A percentile compares a stretch with the other conserved stretches of the same genome.
Evolutionary conservation across 2,329 filamentous ascomycete species (phyloP).

Genomic region (Chlorencoelia australis): DNA sequence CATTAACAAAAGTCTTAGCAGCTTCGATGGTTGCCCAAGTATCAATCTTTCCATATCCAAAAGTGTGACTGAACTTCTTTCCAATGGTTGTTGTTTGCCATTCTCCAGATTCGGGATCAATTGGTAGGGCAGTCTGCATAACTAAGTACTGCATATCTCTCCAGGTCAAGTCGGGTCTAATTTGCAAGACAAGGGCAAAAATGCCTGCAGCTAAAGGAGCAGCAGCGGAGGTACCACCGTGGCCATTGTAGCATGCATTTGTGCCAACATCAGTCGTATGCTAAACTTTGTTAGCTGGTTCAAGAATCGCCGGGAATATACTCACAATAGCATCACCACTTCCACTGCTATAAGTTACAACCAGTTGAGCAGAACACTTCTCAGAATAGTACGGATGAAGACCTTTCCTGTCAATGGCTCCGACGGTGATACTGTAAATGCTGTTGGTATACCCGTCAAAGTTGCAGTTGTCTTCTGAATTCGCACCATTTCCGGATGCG

Average conservation of each 20-base stretch:
- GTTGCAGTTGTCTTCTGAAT: conserved; percentile 89
- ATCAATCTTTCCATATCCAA: conserved; percentile 92
- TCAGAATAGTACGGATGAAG: conserved; percentile 95
- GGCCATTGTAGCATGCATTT: conserved; percentile 67
- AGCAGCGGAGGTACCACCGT: conserved; percentile 92
- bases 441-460: conserved; percentile 99
- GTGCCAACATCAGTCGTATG: conserved; percentile 91
- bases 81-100: conserved; percentile 78
- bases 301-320: conserved; percentile 6
- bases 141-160: conserved; percentile 89
- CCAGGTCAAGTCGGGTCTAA: conserved; percentile 82
- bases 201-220: conserved; percentile 88
- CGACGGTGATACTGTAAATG: conserved; percentile 96
- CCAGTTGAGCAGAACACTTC: conserved; percentile 86
- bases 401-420: conserved; percentile 79
- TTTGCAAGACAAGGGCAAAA: conserved; percentile 76
- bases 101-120: conserved; percentile 62
- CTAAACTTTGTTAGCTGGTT: conserved; percentile 28
- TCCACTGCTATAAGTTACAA: conserved; percentile 94
- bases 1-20: conserved; percentile 74
- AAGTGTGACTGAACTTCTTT: conserved; percentile 86
- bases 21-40: conserved; percentile 74
- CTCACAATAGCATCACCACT: conserved; percentile 70
- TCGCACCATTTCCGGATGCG: conserved; percentile 87
- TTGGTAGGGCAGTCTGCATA: conserved; percentile 70